Evolutionary conservation across 768 basidiomycete genomes (phyloP).

Genomic region (Collybia sp.): DNA sequence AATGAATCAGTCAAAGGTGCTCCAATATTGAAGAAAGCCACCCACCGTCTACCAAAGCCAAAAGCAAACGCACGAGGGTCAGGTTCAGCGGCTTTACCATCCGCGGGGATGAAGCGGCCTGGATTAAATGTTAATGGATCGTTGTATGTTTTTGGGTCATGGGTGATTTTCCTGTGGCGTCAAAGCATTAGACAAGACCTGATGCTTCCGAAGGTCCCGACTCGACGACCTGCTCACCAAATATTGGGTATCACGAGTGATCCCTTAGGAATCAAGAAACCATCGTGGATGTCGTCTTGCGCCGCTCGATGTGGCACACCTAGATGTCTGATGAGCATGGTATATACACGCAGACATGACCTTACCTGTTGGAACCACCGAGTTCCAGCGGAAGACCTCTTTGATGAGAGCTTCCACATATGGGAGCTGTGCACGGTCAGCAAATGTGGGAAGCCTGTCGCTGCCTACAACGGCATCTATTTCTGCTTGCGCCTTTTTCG

Average conservation of each 20-base stretch:
- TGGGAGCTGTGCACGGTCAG: conserved; percentile 20
- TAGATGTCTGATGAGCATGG: conserved; percentile 2
- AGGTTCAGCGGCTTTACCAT: conserved; percentile 3
- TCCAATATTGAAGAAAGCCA: neutral
- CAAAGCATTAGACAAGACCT: neutral
- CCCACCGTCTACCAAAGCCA: conserved; percentile 20
- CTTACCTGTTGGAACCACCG: conserved; percentile 18
- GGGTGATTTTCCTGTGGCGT: conserved; percentile 20
- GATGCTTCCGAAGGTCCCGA: no score
- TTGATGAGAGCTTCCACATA: conserved; percentile 25
- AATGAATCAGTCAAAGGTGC: neutral
- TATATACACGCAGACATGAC: neutral
- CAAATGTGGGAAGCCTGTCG: conserved; percentile 24
- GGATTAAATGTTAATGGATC: conserved; percentile 28
- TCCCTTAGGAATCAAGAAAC: conserved; percentile 27
- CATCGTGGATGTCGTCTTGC: conserved; percentile 24
- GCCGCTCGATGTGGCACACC: conserved; percentile 19
- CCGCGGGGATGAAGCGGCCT: conserved; percentile 20
- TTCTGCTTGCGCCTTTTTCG: conserved; percentile 26
- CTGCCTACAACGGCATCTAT: conserved; percentile 26
- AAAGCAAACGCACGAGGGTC: conserved; percentile 17
- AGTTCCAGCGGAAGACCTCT: conserved; percentile 24
- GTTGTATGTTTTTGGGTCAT: conserved; percentile 22
- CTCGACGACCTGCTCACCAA: conserved; percentile 10
- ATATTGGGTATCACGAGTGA: conserved; percentile 14